phyloP scores from a whole-genome alignment of 441 rosid species.

The Capsella rubella region DNA sequence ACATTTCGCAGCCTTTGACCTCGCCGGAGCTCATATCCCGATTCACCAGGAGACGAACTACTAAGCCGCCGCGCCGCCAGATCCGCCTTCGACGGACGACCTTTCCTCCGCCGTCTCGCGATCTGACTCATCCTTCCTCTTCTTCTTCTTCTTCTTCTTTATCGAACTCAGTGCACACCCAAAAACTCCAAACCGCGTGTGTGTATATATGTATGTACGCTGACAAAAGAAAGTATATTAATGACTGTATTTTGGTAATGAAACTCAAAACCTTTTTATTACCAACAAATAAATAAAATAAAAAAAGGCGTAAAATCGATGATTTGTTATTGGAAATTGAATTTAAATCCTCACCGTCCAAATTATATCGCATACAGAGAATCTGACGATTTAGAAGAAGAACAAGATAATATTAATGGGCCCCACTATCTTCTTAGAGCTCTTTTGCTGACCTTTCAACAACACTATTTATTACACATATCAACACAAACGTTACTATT shows the following conservation, averaged over 20 bases:
- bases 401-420: background rate
- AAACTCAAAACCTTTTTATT: no score
- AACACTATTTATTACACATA: background rate
- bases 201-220: no score
- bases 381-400: slow-evolving; percentile 12
- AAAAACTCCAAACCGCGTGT: no score
- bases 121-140: slow-evolving; percentile 74
- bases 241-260: no score
- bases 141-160: slow-evolving; percentile 37
- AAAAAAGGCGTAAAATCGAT: no score
- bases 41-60: slow-evolving; percentile 32
- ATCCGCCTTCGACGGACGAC: slow-evolving; percentile 93
- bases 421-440: slow-evolving; percentile 5
- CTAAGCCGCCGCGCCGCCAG: slow-evolving; percentile 57
- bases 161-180: slow-evolving; percentile 44
- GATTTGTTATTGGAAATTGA: background rate
- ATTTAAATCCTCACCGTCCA: slow-evolving; percentile 6
- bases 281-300: no score
- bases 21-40: slow-evolving; percentile 62
- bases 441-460: background rate
- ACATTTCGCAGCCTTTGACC: slow-evolving; percentile 87
- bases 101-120: slow-evolving; percentile 93
- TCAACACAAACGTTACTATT: no score
- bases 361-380: background rate
- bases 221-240: no score